These are phyloP conservation scores for Aspergillus avenaceus DNA, from an alignment of 495 filamentous ascomycete species.

Conservation along the genomic window DNA sequence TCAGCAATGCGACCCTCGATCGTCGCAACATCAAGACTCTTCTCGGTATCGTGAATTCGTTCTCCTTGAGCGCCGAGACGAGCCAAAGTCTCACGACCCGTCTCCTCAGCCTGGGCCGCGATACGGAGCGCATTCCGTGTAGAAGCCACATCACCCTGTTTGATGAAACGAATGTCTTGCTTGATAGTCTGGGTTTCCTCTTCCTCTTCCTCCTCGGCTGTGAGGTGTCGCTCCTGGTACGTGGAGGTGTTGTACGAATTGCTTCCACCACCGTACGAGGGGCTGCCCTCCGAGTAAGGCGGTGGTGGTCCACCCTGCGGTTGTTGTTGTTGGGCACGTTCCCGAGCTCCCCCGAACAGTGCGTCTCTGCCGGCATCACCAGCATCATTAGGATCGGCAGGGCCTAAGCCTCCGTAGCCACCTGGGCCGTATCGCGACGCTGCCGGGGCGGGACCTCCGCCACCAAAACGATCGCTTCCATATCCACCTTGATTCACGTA, in stretches of 20 bases:
- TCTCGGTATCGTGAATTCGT: constrained; percentile 71
- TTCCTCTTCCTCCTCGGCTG: constrained; percentile 68
- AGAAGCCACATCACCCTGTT: constrained; percentile 68
- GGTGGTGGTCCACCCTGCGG: constrained; percentile 33
- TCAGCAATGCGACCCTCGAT: constrained; percentile 68
- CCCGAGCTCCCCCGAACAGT: constrained; percentile 61
- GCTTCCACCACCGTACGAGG: constrained; percentile 43
- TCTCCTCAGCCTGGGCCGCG: constrained; percentile 66
- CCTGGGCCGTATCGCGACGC: constrained; percentile 53
- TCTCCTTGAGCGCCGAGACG: constrained; percentile 73
- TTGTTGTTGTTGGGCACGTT: constrained; percentile 45
- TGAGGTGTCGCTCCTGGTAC: constrained; percentile 64
- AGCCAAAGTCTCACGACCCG: constrained; percentile 63
- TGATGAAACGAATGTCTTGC: constrained; percentile 69
- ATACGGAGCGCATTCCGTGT: constrained; percentile 65
- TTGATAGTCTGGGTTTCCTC: constrained; percentile 66
- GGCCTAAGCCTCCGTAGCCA: constrained; percentile 71
- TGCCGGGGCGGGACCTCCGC: constrained; percentile 24
- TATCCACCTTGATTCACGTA: constrained; percentile 64
- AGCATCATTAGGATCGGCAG: constrained; percentile 50
- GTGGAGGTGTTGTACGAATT: constrained; percentile 55
- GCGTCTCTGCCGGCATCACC: constrained; percentile 56
- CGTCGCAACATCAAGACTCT: constrained; percentile 64
- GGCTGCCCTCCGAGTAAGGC: constrained; percentile 38
- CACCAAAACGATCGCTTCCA: constrained; percentile 59